Percentiles rank a stretch among this genome's conserved stretches.
Conservation (phyloP, 106 monocot genomes). For the Dioscorea zingiberensis region DNA sequence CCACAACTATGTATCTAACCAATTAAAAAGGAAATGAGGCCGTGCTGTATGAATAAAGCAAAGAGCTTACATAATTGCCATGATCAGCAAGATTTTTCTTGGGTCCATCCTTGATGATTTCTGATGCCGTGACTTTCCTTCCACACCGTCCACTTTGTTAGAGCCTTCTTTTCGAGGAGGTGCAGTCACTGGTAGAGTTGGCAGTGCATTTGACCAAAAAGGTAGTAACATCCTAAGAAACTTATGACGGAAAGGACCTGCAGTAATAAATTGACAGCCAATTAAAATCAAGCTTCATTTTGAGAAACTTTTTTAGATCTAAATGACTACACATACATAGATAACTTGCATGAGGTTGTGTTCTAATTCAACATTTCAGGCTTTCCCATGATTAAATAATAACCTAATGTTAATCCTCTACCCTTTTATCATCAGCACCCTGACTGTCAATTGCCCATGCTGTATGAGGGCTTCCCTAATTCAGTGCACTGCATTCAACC, state of each 20-base stretch:
- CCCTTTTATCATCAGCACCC: neutral
- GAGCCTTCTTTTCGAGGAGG: constrained; percentile 64
- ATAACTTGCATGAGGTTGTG: neutral
- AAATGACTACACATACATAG: neutral
- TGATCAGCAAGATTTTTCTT: constrained; percentile 72
- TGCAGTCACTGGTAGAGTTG: constrained; percentile 87
- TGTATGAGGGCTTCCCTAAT: too few relatives aligned
- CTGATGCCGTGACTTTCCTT: constrained; percentile 68
- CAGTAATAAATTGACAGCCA: neutral
- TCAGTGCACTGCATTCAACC: too few relatives aligned
- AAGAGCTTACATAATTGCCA: constrained; percentile 70
- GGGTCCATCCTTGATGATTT: constrained; percentile 86
- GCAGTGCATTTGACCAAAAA: constrained; percentile 91
- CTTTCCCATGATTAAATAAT: neutral
- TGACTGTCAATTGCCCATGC: neutral
- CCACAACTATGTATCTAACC: neutral
- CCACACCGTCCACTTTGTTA: constrained; percentile 48
- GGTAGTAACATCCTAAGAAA: constrained; percentile 84
- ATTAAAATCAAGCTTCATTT: neutral
- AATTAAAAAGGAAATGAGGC: too few relatives aligned
- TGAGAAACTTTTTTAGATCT: neutral
- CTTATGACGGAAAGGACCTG: constrained; percentile 72
- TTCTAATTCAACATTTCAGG: neutral
- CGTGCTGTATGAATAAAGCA: neutral
- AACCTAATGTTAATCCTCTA: neutral